phyloP scores from a whole-genome alignment of 306 rosid genomes.

The Ammopiptanthus mongolicus region DNA sequence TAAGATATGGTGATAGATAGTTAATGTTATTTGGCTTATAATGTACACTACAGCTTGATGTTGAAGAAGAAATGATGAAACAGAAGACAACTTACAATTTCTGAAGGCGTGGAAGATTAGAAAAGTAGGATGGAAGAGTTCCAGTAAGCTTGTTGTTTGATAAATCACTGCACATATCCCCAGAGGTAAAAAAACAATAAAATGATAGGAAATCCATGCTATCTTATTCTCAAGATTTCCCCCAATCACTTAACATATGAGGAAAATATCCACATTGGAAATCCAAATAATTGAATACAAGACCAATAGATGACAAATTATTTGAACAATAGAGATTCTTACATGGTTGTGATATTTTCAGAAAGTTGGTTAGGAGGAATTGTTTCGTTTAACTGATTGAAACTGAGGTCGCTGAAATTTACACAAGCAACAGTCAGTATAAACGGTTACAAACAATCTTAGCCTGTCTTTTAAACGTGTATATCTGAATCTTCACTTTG shows the following conservation, averaged over 20 bases:
- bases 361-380: slow-evolving; percentile 62
- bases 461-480: neutral
- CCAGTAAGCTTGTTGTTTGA: slow-evolving; percentile 74
- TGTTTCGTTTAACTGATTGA: slow-evolving; percentile 63
- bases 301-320: neutral
- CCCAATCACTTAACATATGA: neutral
- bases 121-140: slow-evolving; percentile 57
- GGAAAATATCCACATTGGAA: neutral
- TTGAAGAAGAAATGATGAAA: slow-evolving; percentile 1
- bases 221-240: slow-evolving; percentile 4
- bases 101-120: slow-evolving; percentile 66
- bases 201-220: neutral
- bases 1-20: neutral
- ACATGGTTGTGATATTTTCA: slow-evolving; percentile 70
- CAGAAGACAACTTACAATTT: slow-evolving; percentile 53
- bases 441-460: slow-evolving; percentile 1
- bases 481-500: neutral
- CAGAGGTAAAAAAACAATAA: neutral
- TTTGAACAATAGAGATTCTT: slow-evolving; percentile 36
- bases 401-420: slow-evolving; percentile 72
- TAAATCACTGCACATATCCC: slow-evolving; percentile 45
- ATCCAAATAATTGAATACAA: slow-evolving; percentile 6
- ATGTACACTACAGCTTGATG: neutral
- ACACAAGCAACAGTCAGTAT: slow-evolving; percentile 16
- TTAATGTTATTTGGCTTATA: neutral